phyloP scores from a whole-genome alignment of 179 eudicot species.

The Silene coronaria region DNA sequence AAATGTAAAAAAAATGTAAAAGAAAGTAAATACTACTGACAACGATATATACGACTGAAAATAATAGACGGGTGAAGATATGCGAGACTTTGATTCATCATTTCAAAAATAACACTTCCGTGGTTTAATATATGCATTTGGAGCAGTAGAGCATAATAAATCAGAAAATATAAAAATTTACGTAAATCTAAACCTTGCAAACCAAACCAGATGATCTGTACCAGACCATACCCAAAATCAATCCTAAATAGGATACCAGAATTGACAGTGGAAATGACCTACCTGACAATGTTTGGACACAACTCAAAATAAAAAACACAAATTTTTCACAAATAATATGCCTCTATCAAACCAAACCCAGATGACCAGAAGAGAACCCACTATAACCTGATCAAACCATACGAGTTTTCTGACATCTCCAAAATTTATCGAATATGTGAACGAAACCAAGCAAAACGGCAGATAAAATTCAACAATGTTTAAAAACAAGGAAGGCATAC shows the following conservation, averaged over 20 bases:
- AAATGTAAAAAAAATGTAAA: no score
- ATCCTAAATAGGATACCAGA: neutral
- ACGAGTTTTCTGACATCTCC: neutral
- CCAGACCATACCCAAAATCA: neutral
- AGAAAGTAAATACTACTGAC: constrained; percentile 2
- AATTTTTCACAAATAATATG: neutral
- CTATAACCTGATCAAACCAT: neutral
- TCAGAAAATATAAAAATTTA: neutral
- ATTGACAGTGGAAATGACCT: neutral
- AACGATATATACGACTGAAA: neutral
- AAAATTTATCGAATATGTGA: neutral
- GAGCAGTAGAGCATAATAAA: neutral
- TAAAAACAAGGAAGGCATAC: neutral
- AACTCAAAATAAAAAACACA: neutral
- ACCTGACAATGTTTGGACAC: neutral
- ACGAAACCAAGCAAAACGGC: neutral
- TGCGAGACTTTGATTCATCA: neutral
- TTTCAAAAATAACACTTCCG: neutral
- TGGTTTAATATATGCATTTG: neutral
- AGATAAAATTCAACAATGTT: neutral
- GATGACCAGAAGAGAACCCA: neutral
- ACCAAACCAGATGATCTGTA: neutral
- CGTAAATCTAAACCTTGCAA: neutral
- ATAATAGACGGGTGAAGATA: neutral
- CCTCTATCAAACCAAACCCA: neutral